Conservation (phyloP, 2,329 filamentous ascomycete genomes). For the Cladosporium sp. region DNA sequence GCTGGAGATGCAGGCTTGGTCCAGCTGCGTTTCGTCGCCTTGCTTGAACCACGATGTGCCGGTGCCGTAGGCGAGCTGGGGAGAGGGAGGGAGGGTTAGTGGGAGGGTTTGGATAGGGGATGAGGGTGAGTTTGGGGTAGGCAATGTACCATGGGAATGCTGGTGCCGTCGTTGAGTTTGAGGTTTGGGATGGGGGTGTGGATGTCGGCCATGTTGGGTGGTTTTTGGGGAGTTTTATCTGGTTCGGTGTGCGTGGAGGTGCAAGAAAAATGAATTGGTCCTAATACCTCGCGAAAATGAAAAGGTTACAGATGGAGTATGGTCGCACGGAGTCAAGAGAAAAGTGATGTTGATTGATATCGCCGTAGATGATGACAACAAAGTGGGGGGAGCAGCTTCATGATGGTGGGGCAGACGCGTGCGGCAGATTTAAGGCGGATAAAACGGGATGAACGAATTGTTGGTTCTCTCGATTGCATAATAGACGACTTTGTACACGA, state of each 20-base stretch:
- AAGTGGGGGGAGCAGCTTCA: not conserved
- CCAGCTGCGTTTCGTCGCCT: conserved; percentile 47
- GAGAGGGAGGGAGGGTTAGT: not conserved
- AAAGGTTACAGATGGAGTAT: no score
- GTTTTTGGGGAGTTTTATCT: no score
- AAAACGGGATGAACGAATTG: not conserved
- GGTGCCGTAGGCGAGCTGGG: conserved; percentile 66
- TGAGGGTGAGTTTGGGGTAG: not conserved
- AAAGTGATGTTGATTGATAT: no score
- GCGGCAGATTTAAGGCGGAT: no score
- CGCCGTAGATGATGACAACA: no score
- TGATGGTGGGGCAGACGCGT: not conserved
- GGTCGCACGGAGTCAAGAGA: no score
- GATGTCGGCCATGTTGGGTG: conserved; percentile 27
- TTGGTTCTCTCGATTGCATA: no score
- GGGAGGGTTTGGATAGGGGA: not conserved
- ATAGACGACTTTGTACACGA: no score
- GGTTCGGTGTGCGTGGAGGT: no score
- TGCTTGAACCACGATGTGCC: conserved; percentile 64
- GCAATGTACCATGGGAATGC: conserved; percentile 62
- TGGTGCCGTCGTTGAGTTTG: conserved; percentile 69
- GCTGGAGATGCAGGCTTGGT: conserved; percentile 53
- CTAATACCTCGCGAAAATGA: no score
- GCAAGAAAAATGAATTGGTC: no score
- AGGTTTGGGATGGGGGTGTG: conserved; percentile 52